phyloP scores from a whole-genome alignment of 306 rosid species.

The Acmispon strigosus region DNA sequence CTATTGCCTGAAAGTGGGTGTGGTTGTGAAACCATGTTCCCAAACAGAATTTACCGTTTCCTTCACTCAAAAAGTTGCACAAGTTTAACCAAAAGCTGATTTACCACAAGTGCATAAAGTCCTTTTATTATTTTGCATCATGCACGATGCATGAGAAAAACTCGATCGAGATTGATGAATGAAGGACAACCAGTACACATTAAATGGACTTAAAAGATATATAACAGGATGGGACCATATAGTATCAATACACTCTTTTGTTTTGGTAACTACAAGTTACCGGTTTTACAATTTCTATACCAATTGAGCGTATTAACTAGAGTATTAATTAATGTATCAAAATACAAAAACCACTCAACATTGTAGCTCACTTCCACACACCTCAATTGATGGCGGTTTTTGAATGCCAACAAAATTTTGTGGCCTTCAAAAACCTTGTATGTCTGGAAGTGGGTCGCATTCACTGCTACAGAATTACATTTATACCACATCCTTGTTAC shows the following conservation, averaged over 20 bases:
- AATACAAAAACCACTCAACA: too few species aligned
- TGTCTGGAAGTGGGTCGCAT: too few species aligned
- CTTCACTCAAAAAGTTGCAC: not conserved
- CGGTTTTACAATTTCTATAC: slow-evolving; percentile 8
- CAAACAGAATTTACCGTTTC: not conserved
- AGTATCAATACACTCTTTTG: slow-evolving; percentile 19
- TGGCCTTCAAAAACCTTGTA: too few species aligned
- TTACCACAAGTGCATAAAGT: slow-evolving; percentile 5
- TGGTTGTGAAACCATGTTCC: not conserved
- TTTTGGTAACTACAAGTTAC: too few species aligned
- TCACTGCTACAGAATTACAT: too few species aligned
- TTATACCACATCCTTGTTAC: too few species aligned
- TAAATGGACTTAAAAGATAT: slow-evolving; percentile 22
- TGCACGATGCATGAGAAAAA: not conserved
- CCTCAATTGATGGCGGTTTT: too few species aligned
- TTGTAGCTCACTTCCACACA: too few species aligned
- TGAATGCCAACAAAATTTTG: too few species aligned
- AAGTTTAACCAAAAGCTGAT: slow-evolving; percentile 11
- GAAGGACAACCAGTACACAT: slow-evolving; percentile 23
- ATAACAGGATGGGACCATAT: slow-evolving; percentile 30
- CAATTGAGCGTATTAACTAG: not conserved
- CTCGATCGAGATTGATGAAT: slow-evolving; percentile 9
- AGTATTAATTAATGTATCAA: too few species aligned
- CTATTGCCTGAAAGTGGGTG: not conserved
- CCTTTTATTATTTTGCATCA: not conserved